Evolutionary conservation across 768 basidiomycete genomes (phyloP).

Genomic region (Megacollybia marginata): DNA sequence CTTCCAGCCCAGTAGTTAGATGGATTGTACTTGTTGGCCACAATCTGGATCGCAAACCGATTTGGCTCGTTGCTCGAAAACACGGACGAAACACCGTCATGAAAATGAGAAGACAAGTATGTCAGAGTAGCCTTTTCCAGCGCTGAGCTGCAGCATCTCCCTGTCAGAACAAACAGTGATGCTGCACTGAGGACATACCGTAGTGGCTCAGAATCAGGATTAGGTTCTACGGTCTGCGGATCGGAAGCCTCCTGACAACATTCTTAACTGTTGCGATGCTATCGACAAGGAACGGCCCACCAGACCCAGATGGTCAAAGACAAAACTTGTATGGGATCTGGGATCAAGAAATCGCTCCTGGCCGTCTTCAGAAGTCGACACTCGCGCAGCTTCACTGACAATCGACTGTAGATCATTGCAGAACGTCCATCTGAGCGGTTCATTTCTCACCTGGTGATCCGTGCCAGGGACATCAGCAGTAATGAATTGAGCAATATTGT

Average conservation of each 20-base stretch:
- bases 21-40: conserved; percentile 95
- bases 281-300: conserved; percentile 38
- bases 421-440: background rate
- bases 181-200: conserved; percentile 39
- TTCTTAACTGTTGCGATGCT: conserved; percentile 1
- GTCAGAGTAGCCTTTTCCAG: conserved; percentile 59
- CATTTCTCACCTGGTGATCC: conserved; percentile 58
- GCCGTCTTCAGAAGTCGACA: conserved; percentile 32
- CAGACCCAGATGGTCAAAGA: conserved; percentile 79
- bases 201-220: conserved; percentile 63
- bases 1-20: conserved; percentile 93
- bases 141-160: conserved; percentile 39
- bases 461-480: conserved; percentile 77
- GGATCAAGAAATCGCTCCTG: conserved; percentile 81
- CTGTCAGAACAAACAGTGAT: background rate
- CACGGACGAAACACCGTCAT: conserved; percentile 69
- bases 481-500: conserved; percentile 85
- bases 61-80: conserved; percentile 45
- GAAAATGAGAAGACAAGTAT: conserved; percentile 79
- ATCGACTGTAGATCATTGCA: conserved; percentile 49
- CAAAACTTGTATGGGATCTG: conserved; percentile 67
- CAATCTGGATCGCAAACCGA: conserved; percentile 68
- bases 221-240: conserved; percentile 52
- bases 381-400: conserved; percentile 64
- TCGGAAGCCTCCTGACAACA: conserved; percentile 66